Conservation (phyloP, 495 filamentous ascomycete genomes). For the Neurospora sublineolata region DNA sequence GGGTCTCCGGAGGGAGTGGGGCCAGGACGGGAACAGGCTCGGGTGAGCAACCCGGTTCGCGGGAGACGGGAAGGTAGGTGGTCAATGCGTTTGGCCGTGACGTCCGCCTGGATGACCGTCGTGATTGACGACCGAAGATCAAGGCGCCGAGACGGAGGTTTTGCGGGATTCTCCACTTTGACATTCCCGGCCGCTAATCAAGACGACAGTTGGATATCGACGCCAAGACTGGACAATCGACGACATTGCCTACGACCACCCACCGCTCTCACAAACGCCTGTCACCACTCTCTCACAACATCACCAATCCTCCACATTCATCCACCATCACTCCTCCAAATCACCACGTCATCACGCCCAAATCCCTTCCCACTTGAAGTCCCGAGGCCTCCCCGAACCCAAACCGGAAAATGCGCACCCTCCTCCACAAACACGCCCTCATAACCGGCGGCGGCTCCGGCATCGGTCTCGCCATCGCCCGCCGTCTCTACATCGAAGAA, state of each 20-base stretch:
- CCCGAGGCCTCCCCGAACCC: neutral
- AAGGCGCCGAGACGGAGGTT: neutral
- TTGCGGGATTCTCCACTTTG: neutral
- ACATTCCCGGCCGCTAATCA: neutral
- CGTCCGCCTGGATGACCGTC: neutral
- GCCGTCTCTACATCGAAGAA: slow-evolving; percentile 51
- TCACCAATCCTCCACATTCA: neutral
- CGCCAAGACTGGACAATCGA: neutral
- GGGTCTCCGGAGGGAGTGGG: neutral
- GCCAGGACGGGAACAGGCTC: neutral
- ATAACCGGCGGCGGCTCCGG: slow-evolving; percentile 31
- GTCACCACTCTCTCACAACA: no score
- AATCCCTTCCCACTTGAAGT: neutral
- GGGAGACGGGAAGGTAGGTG: neutral
- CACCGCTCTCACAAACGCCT: neutral
- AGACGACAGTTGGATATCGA: neutral
- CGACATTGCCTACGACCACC: neutral
- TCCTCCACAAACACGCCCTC: slow-evolving; percentile 25
- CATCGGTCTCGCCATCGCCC: slow-evolving; percentile 47
- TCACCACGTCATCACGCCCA: neutral
- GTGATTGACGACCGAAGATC: neutral
- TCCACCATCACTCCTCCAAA: neutral
- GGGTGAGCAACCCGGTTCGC: neutral
- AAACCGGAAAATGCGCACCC: neutral
- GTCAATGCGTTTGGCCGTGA: neutral